Percentiles rank a stretch among this genome's conserved stretches.
Conservation (phyloP, 441 rosid species). For the Erodium moschatum region DNA sequence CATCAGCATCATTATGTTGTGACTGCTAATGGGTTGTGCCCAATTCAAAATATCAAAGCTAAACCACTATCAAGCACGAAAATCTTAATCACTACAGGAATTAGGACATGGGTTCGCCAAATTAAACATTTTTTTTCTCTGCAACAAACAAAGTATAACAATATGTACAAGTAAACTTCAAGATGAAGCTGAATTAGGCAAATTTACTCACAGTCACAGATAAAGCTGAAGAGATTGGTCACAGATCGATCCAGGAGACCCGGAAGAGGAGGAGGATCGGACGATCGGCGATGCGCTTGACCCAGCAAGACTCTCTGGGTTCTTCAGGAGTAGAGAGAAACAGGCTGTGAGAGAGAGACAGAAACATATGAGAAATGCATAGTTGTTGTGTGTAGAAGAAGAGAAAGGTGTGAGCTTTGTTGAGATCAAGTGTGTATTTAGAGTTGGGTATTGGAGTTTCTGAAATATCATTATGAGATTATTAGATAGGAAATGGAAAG, state of each 20-base stretch:
- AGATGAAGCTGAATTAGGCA: background rate
- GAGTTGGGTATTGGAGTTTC: background rate
- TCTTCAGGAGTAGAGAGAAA: background rate
- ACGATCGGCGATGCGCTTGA: background rate
- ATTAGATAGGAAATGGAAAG: background rate
- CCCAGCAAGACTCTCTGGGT: background rate
- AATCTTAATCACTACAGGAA: background rate
- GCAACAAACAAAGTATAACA: background rate
- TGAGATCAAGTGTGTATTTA: background rate
- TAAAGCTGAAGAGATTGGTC: background rate
- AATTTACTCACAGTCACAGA: background rate
- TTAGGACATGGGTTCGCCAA: background rate
- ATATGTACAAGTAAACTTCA: background rate
- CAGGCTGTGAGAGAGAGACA: background rate
- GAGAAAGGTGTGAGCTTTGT: background rate
- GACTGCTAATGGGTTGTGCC: background rate
- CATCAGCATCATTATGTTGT: background rate
- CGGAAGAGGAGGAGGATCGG: background rate
- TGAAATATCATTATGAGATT: background rate
- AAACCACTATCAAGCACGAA: background rate
- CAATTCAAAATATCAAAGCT: background rate
- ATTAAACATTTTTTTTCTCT: background rate
- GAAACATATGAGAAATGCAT: conserved; percentile 6
- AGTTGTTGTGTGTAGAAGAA: background rate
- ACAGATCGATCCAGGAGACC: conserved; percentile 3